Conservation (phyloP, 257 asterid genomes). For the Fraxinus anomala region DNA sequence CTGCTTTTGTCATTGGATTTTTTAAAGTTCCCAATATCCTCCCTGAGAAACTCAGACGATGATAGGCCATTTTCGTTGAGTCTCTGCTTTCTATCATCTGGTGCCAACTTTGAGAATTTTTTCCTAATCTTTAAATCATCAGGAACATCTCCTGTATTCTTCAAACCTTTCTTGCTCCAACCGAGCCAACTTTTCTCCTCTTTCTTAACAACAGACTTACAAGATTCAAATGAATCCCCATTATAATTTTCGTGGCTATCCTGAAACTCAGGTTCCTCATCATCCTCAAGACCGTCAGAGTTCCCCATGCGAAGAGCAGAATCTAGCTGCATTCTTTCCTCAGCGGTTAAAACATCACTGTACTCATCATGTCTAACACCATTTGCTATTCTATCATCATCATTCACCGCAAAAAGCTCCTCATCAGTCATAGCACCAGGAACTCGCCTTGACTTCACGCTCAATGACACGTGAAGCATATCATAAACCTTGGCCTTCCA, state of each 20-base stretch:
- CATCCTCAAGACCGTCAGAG: slow-evolving; percentile 24
- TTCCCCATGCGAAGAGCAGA: no score
- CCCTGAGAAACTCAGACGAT: slow-evolving; percentile 66
- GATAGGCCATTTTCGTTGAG: slow-evolving; percentile 61
- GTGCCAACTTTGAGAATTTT: no score
- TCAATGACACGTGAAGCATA: slow-evolving; percentile 93
- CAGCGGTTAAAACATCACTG: slow-evolving; percentile 77
- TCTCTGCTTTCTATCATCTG: slow-evolving; percentile 60
- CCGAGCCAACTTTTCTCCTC: slow-evolving; percentile 96
- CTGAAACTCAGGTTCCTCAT: no score
- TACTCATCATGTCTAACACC: slow-evolving; percentile 54
- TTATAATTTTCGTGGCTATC: no score
- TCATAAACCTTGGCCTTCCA: slow-evolving; percentile 97
- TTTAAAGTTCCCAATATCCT: slow-evolving; percentile 55
- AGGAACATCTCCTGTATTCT: slow-evolving; percentile 53
- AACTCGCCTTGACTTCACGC: slow-evolving; percentile 96
- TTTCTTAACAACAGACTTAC: slow-evolving; percentile 30
- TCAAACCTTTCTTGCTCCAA: slow-evolving; percentile 82
- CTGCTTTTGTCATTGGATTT: no score
- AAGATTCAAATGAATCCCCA: no score
- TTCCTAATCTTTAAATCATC: no score
- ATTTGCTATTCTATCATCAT: slow-evolving; percentile 65
- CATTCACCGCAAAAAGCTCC: slow-evolving; percentile 85
- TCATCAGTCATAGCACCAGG: slow-evolving; percentile 99
- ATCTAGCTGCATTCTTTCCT: slow-evolving; percentile 68